Conservation (phyloP, 345 rosid species). For the Brassica carinata region DNA sequence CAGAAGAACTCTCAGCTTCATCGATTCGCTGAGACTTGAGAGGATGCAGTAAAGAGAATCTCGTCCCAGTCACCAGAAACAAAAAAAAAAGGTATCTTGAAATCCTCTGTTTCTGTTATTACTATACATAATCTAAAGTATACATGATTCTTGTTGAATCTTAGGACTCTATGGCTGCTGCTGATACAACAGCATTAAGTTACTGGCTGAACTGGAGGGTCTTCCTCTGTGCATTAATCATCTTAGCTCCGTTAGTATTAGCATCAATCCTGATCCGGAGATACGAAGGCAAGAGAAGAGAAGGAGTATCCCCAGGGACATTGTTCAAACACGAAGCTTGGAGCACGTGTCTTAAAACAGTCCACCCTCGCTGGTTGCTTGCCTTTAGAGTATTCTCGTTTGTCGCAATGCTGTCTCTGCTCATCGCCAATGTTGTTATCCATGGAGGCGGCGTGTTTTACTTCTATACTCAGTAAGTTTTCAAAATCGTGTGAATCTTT, state of each 20-base stretch:
- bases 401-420: conserved; percentile 51
- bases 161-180: conserved; percentile 42
- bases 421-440: conserved; percentile 49
- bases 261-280: conserved; percentile 62
- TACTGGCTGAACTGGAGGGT: conserved; percentile 99
- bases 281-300: conserved; percentile 53
- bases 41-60: conserved; percentile 21
- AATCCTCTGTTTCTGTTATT: background rate
- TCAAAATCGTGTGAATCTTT: conserved; percentile 7
- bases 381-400: conserved; percentile 64
- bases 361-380: conserved; percentile 76
- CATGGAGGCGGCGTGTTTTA: conserved; percentile 77
- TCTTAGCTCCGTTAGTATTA: conserved; percentile 40
- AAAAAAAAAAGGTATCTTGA: background rate
- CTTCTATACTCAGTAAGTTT: conserved; percentile 92
- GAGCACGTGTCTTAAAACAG: conserved; percentile 66
- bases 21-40: background rate
- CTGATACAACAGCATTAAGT: conserved; percentile 57
- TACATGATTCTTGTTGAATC: conserved; percentile 16
- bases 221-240: conserved; percentile 64
- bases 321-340: conserved; percentile 73
- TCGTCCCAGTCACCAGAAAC: background rate
- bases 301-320: conserved; percentile 39
- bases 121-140: background rate
- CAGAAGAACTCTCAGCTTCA: conserved; percentile 14